Evolutionary conservation across 805 yeast species (phyloP), one percentile per base, ranked within the genome.

Genomic region (Yamadazyma sp.): DNA sequence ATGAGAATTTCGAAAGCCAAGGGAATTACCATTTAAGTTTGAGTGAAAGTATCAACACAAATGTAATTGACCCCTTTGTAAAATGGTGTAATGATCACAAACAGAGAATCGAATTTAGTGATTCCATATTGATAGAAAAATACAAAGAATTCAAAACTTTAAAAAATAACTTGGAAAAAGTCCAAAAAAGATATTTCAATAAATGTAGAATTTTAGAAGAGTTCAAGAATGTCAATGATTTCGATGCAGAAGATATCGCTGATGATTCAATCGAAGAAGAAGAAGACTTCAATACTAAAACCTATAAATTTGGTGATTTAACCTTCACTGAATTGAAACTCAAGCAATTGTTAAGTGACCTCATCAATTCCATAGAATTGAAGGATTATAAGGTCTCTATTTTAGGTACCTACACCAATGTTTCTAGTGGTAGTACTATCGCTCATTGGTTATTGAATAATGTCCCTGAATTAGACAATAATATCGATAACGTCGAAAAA

Each of bases 71-170:
- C 16, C 95, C 95, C 1, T 86, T 86, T 49, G 56, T 75, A 8
- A 72, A 73, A 47, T 87, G 94, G 94, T 72, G 88, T 27, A 65
- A 63, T 12, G 88, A 82, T 35, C 95, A 86, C 57, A 73, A 72
- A 35, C 75, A 75, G 45, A 62, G 94, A 30, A 71, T 86, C 2
- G 77, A 73, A 25, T 76, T 73, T 48, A 76, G 85, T 12, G 81
- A 79, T 36, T 65, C 70, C 38, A 65, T 70, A 4, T 58, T 86
- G 26, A 58, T 62, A 32, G 67, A 62, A 14, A 78, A 76, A 44
- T 67, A 76, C 29, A 73, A 71, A 45, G 65, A 59, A 31, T 83
- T 76, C 54, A 75, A 75, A 30, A 66, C 60, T 34, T 70, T 64
- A 25, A 60, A 67, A 43, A 53, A 56, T 10, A 56, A 58, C 23